Percentiles rank a stretch among this genome's conserved stretches.
Conservation (phyloP, 129 eudicot species). For the Daucus carota region DNA sequence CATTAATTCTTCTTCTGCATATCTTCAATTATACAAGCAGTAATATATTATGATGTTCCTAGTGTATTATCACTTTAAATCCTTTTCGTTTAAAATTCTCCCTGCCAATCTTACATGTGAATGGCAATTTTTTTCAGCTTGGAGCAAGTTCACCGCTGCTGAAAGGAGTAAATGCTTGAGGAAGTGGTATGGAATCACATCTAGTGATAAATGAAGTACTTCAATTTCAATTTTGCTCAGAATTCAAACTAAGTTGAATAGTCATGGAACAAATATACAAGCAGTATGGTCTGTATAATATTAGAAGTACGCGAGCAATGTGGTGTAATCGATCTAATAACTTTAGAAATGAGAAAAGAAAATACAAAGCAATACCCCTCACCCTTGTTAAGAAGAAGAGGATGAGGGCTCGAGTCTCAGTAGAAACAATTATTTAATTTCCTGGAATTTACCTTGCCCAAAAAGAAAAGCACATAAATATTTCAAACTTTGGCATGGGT, state of each 20-base stretch:
- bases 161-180: constrained; percentile 76
- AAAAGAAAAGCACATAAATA: background rate
- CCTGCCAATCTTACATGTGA: constrained; percentile 4
- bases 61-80: background rate
- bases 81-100: background rate
- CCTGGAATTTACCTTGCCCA: background rate
- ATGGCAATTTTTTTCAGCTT: constrained; percentile 36
- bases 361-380: background rate
- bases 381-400: background rate
- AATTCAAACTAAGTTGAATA: background rate
- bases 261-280: background rate
- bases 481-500: background rate
- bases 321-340: background rate
- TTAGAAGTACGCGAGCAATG: background rate
- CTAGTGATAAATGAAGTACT: constrained; percentile 6
- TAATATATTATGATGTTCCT: background rate
- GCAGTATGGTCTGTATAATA: background rate
- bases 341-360: background rate
- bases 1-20: background rate
- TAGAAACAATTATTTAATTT: background rate
- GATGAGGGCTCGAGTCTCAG: background rate
- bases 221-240: background rate
- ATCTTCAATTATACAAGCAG: background rate
- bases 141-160: constrained; percentile 80
- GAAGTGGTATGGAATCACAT: constrained; percentile 49